Evolutionary conservation across 2,329 filamentous ascomycete species (phyloP), one percentile per base, ranked within the genome.

Genomic region (Talaromyces sp.): DNA sequence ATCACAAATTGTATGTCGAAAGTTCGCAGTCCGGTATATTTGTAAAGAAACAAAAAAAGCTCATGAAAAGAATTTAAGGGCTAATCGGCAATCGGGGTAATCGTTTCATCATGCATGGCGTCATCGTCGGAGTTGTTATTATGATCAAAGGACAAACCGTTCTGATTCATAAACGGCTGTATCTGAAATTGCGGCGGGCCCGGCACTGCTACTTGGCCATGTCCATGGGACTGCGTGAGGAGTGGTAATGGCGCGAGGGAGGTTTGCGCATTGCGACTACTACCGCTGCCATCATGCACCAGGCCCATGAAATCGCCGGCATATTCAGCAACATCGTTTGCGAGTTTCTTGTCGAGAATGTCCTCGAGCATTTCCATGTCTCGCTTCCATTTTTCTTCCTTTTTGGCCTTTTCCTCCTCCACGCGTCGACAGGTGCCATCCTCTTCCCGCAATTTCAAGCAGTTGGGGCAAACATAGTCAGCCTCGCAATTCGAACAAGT

Each of bases 381-480:
- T 49, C 71, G 70, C 64, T 76, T 75, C 69, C 74, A 75, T 59
- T 75, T 75, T 56, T 72, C 70, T 59, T 77, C 74, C 38, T 69
- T 71, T 58, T 68, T 72, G 1, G 70, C 70, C 59, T 71, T 71
- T 59, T 77, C 76, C 56, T 77, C 76, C 46, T 71, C 71, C 27
- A 69, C 62, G 14, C 73, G 73, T 26, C 74, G 75, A 60, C 76
- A 78, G 7, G 69, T 71, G 2, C 74, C 74, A 53, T 77, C 76
- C 49, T 68, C 70, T 57, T 75, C 73, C 55, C 71, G 71, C n/a
- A 72, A 60, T 58, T 71, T 71, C 57, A 72, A 67, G 64, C 77
- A 79, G 64, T 78, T 79, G 5, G 76, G 77, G 61, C 77, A 79
- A 38, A 73, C 64, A 59, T 78, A 79, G 63, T 78, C 75, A 29